phyloP scores from a whole-genome alignment of 768 basidiomycete species.

The Suillus luteus region DNA sequence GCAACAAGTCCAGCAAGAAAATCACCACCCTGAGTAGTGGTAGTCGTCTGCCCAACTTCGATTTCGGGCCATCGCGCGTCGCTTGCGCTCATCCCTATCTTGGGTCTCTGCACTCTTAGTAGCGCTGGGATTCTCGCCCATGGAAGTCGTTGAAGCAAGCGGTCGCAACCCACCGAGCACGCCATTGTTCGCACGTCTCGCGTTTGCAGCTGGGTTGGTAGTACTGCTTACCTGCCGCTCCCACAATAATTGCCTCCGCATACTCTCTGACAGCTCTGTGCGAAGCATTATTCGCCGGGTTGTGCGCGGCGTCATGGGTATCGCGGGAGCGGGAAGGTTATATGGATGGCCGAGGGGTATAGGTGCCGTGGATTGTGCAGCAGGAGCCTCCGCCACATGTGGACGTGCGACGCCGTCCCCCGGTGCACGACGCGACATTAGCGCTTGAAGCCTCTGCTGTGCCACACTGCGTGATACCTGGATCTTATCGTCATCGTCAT shows the following conservation, averaged over 20 bases:
- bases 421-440: conserved; percentile 50
- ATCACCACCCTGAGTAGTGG: conserved; percentile 65
- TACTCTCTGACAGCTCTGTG: conserved; percentile 82
- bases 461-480: conserved; percentile 69
- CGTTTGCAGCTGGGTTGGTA: conserved; percentile 44
- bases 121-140: conserved; percentile 14
- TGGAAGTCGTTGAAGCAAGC: conserved; percentile 31
- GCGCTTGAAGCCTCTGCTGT: conserved; percentile 61
- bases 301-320: conserved; percentile 82
- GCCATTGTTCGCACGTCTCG: conserved; percentile 31
- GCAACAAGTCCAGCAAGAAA: conserved; percentile 1
- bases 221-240: conserved; percentile 65
- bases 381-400: conserved; percentile 20
- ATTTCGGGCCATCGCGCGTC: conserved; percentile 56
- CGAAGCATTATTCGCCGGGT: conserved; percentile 83
- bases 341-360: conserved; percentile 68
- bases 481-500: conserved; percentile 50
- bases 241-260: conserved; percentile 82
- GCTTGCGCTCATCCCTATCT: conserved; percentile 43
- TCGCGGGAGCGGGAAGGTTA: conserved; percentile 64
- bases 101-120: conserved; percentile 27
- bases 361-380: conserved; percentile 46
- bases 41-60: conserved; percentile 71
- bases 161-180: conserved; percentile 36
- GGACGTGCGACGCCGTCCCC: conserved; percentile 26